Conservation (phyloP, 2,329 filamentous ascomycete genomes). For the Magnaporthiopsis incrustans region DNA sequence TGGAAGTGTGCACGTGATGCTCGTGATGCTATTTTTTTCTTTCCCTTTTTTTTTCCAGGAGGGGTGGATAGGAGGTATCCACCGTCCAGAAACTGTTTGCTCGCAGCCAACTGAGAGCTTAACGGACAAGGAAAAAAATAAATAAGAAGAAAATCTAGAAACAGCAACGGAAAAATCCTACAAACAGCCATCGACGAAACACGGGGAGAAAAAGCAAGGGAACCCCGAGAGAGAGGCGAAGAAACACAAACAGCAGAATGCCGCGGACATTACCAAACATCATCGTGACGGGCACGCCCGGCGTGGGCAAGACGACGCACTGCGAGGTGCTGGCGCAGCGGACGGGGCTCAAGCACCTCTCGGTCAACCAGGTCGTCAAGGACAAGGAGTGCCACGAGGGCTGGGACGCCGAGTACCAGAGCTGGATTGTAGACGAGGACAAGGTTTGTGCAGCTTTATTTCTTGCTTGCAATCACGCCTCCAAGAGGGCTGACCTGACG, state of each 20-base stretch:
- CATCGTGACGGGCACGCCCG: slow-evolving; percentile 90
- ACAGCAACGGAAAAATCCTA: slow-evolving; percentile 9
- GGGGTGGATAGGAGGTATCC: background rate
- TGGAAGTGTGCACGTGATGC: background rate
- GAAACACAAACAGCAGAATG: slow-evolving; percentile 12
- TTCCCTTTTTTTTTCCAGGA: background rate
- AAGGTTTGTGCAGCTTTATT: slow-evolving; percentile 49
- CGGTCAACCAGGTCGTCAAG: slow-evolving; percentile 87
- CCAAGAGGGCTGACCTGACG: too few species aligned
- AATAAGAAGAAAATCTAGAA: slow-evolving; percentile 7
- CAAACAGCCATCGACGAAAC: slow-evolving; percentile 8
- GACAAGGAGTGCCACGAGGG: slow-evolving; percentile 80
- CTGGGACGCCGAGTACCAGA: slow-evolving; percentile 76
- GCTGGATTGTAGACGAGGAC: slow-evolving; percentile 94
- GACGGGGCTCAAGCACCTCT: slow-evolving; percentile 72
- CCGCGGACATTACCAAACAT: slow-evolving; percentile 68
- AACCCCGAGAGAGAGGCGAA: background rate
- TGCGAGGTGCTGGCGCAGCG: slow-evolving; percentile 71
- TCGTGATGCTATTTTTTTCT: background rate
- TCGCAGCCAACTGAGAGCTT: background rate
- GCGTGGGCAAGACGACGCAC: slow-evolving; percentile 92
- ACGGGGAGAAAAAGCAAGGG: background rate
- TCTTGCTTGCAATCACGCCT: background rate
- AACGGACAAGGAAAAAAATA: slow-evolving; percentile 11
- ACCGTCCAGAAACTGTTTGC: background rate